Evolutionary conservation across 2,329 filamentous ascomycete genomes (phyloP).

Genomic region (Alternaria brassicicola): DNA sequence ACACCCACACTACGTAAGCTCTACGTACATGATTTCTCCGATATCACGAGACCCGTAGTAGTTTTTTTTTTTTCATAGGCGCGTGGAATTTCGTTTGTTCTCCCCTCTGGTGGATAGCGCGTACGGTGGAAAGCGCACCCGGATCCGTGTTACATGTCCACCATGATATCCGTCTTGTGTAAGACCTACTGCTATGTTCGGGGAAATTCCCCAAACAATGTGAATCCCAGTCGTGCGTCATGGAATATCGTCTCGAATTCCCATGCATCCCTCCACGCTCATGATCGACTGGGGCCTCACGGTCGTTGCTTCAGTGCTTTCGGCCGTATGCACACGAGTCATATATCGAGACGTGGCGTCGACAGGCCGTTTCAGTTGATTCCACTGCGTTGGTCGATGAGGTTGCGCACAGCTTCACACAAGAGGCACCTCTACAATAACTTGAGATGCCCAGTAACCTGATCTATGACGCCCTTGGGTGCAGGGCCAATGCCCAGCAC

Average conservation of each 20-base stretch:
- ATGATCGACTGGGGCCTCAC: background rate
- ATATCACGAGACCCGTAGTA: background rate
- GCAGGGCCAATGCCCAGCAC: constrained; percentile 78
- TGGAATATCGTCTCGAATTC: background rate
- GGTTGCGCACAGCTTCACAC: background rate
- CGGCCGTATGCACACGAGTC: constrained; percentile 2
- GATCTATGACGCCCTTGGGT: constrained; percentile 84
- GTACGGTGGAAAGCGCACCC: background rate
- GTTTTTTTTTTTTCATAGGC: background rate
- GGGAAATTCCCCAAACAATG: background rate
- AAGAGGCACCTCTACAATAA: constrained; percentile 62
- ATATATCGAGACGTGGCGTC: constrained; percentile 2
- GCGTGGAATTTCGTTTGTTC: constrained; percentile 3
- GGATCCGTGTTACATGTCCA: background rate
- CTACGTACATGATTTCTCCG: background rate
- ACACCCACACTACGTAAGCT: background rate
- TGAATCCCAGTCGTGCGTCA: background rate
- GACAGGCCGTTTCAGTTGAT: background rate
- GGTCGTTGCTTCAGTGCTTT: background rate
- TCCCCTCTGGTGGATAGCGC: background rate
- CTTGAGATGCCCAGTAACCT: constrained; percentile 84
- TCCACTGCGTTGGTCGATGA: background rate
- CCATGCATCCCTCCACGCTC: background rate
- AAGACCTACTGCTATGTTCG: background rate
- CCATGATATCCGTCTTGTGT: background rate